Conservation (phyloP, 306 rosid genomes). For the Psophocarpus tetragonolobus region DNA sequence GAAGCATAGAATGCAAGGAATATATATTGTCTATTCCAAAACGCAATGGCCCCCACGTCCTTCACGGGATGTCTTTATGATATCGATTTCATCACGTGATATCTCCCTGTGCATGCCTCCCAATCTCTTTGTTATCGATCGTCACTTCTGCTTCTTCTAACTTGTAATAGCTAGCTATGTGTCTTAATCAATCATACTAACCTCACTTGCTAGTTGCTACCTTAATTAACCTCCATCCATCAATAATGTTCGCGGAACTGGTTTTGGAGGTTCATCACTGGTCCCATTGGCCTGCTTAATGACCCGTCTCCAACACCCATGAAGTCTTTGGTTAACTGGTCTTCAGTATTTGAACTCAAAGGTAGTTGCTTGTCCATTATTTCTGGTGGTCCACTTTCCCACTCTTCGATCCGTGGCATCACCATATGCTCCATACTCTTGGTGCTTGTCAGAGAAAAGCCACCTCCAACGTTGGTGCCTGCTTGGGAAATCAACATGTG, state of each 20-base stretch:
- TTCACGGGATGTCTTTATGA: slow-evolving; percentile 40
- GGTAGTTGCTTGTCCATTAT: not conserved
- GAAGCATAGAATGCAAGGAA: not conserved
- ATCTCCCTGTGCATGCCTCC: slow-evolving; percentile 22
- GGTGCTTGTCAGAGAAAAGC: not conserved
- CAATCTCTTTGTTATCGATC: not conserved
- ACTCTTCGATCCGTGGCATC: not conserved
- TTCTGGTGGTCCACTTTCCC: not conserved
- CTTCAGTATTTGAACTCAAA: slow-evolving; percentile 2
- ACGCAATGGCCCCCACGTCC: slow-evolving; percentile 46
- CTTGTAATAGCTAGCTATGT: too few relatives aligned
- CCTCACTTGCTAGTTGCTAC: too few relatives aligned
- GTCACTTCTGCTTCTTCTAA: not conserved
- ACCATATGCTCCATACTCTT: not conserved
- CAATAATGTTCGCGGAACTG: slow-evolving; percentile 48
- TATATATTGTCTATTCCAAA: slow-evolving; percentile 41
- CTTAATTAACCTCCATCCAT: not conserved
- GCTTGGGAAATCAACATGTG: slow-evolving; percentile 3
- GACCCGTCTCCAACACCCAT: slow-evolving; percentile 68
- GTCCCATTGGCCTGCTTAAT: slow-evolving; percentile 11
- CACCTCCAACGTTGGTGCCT: slow-evolving; percentile 2
- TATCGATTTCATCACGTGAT: slow-evolving; percentile 23
- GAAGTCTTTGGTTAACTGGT: slow-evolving; percentile 75
- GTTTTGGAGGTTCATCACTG: slow-evolving; percentile 40
- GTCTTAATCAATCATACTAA: slow-evolving; percentile 24